These are phyloP conservation scores for Boletus sp. DNA, from an alignment of 1,284 basidiomycete species.

Conservation along the genomic window DNA sequence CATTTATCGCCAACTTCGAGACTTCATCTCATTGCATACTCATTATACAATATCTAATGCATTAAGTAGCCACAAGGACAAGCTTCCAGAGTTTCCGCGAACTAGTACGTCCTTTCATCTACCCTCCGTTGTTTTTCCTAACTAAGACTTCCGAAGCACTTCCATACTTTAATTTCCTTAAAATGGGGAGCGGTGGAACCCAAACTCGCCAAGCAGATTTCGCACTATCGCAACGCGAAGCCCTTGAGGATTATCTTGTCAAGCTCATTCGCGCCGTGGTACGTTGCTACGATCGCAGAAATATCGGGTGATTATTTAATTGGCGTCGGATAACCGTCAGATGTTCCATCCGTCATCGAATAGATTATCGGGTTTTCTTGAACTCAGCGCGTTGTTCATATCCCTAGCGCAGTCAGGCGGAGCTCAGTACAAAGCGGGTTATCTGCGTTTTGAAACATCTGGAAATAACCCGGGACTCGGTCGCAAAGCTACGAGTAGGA, in stretches of 20 bases:
- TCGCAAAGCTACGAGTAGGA: conserved; percentile 63
- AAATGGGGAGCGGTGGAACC: conserved; percentile 48
- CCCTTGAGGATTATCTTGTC: conserved; percentile 86
- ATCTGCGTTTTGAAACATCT: conserved; percentile 57
- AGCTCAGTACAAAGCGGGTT: conserved; percentile 86
- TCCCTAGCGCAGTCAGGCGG: conserved; percentile 82
- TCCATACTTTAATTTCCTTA: conserved; percentile 84
- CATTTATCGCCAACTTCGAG: conserved; percentile 89
- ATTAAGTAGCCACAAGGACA: conserved; percentile 65
- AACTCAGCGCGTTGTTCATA: conserved; percentile 88
- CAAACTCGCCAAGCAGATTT: conserved; percentile 64
- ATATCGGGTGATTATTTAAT: conserved; percentile 2
- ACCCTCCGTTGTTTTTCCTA: neutral
- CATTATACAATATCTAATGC: conserved; percentile 90
- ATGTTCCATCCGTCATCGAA: conserved; percentile 97
- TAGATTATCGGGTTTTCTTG: conserved; percentile 90
- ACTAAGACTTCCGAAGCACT: conserved; percentile 47
- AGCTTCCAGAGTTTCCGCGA: conserved; percentile 89
- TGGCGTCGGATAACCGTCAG: conserved; percentile 39
- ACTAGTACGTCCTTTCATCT: conserved; percentile 54
- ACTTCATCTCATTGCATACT: conserved; percentile 87
- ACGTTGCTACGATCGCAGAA: conserved; percentile 13
- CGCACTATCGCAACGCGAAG: conserved; percentile 74
- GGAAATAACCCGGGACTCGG: conserved; percentile 54
- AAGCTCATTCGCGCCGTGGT: conserved; percentile 87